A percentile compares a stretch with the other conserved stretches of the same genome.
Conservation (phyloP, 2,329 filamentous ascomycete genomes). For the Calonectria pseudoturangicola region DNA sequence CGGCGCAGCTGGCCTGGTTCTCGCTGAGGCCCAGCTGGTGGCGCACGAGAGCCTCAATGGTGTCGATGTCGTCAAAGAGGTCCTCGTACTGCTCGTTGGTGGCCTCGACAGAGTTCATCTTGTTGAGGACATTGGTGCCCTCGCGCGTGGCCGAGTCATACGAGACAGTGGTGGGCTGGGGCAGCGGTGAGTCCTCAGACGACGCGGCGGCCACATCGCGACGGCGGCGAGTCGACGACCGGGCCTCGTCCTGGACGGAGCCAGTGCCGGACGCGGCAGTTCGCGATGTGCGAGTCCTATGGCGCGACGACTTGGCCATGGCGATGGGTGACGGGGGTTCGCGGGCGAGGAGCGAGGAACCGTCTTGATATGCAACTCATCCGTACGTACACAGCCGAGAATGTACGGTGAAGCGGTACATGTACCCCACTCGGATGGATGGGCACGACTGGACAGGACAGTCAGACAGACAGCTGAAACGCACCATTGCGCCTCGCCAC, state of each 20-base stretch:
- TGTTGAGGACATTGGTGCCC: neutral
- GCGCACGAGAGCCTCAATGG: constrained; percentile 6
- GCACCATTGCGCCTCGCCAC: neutral
- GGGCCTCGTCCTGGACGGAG: constrained; percentile 17
- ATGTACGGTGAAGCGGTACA: constrained; percentile 15
- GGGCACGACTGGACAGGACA: neutral
- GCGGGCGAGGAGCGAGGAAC: constrained; percentile 2
- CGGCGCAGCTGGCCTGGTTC: constrained; percentile 23
- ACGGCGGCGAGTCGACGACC: neutral
- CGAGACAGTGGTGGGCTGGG: neutral
- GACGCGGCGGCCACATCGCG: constrained; percentile 13
- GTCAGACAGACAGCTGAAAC: neutral
- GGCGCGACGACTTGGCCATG: constrained; percentile 13
- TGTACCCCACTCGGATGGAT: neutral
- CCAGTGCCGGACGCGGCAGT: neutral
- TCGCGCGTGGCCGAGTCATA: constrained; percentile 10
- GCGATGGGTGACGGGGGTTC: constrained; percentile 20
- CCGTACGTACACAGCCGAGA: constrained; percentile 1
- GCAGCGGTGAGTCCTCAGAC: neutral
- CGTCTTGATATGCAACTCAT: constrained; percentile 27
- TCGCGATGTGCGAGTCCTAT: constrained; percentile 5
- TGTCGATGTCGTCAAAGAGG: constrained; percentile 17
- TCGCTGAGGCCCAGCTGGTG: constrained; percentile 20
- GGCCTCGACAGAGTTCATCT: constrained; percentile 5
- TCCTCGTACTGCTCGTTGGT: constrained; percentile 14